These are phyloP conservation scores for Lenwebbia sp. DNA, from an alignment of 345 rosid species.

Conservation along the genomic window DNA sequence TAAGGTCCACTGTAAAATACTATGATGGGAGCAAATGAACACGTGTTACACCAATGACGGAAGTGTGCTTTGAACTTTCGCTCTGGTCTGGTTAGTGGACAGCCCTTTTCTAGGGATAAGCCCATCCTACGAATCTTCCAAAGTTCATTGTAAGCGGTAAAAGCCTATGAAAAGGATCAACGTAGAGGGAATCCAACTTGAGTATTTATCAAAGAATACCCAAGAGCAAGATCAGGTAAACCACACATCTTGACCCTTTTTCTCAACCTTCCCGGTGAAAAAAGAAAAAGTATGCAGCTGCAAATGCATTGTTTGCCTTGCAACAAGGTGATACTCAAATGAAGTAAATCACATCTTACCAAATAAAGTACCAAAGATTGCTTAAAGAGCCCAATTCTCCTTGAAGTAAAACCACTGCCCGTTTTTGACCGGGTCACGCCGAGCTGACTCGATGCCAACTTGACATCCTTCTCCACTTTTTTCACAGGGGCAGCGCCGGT, in stretches of 20 bases:
- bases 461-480: conserved; percentile 13
- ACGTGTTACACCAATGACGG: background rate
- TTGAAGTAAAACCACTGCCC: conserved; percentile 10
- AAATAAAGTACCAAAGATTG: conserved; percentile 15
- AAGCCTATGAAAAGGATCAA: background rate
- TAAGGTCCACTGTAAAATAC: background rate
- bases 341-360: conserved; percentile 10
- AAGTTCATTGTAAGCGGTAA: background rate
- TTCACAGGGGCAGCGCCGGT: background rate
- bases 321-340: background rate
- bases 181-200: background rate
- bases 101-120: background rate
- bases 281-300: background rate
- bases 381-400: conserved; percentile 21
- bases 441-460: background rate
- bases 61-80: background rate
- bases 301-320: background rate
- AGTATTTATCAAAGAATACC: background rate
- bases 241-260: background rate
- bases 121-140: background rate
- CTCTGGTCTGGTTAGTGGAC: background rate
- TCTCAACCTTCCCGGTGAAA: background rate
- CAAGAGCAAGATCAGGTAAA: background rate
- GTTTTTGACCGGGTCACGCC: conserved; percentile 4
- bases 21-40: background rate